Conservation (phyloP, 2,329 filamentous ascomycete genomes). For the Ophiostoma angusticollis region DNA sequence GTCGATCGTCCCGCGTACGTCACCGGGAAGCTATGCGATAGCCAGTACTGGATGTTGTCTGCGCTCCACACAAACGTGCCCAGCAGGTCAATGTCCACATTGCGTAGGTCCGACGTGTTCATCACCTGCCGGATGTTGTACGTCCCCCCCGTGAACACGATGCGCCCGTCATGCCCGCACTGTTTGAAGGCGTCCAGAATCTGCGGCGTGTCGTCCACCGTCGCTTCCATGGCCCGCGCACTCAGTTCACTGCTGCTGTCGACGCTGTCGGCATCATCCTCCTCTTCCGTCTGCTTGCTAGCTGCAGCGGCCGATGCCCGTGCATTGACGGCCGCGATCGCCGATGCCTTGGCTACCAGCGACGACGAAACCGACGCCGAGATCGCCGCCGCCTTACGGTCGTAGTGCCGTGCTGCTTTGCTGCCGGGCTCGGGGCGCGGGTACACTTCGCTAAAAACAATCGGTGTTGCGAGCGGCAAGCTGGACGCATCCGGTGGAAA, state of each 20-base stretch:
- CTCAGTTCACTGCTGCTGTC: not conserved
- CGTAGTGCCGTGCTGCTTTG: no score
- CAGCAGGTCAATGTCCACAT: conserved; percentile 34
- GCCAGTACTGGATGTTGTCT: conserved; percentile 33
- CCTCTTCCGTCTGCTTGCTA: no score
- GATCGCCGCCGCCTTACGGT: no score
- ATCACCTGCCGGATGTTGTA: conserved; percentile 37
- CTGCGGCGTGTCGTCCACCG: conserved; percentile 34
- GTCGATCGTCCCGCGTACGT: conserved; percentile 37
- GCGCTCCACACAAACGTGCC: conserved; percentile 32
- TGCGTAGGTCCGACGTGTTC: conserved; percentile 32
- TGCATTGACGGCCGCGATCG: no score
- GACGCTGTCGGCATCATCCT: not conserved
- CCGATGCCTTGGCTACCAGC: no score
- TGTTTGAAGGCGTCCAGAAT: conserved; percentile 36
- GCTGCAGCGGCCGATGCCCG: no score
- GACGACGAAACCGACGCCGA: no score
- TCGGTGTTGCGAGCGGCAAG: no score
- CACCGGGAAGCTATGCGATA: conserved; percentile 30
- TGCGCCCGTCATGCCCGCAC: conserved; percentile 34
- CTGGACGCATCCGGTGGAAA: no score
- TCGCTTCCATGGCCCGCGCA: no score
- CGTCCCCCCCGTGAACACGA: conserved; percentile 35
- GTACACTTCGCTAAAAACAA: no score
- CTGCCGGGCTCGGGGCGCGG: no score